phyloP scores from a whole-genome alignment of 2,329 filamentous ascomycete species.

The Talaromyces sp. region DNA sequence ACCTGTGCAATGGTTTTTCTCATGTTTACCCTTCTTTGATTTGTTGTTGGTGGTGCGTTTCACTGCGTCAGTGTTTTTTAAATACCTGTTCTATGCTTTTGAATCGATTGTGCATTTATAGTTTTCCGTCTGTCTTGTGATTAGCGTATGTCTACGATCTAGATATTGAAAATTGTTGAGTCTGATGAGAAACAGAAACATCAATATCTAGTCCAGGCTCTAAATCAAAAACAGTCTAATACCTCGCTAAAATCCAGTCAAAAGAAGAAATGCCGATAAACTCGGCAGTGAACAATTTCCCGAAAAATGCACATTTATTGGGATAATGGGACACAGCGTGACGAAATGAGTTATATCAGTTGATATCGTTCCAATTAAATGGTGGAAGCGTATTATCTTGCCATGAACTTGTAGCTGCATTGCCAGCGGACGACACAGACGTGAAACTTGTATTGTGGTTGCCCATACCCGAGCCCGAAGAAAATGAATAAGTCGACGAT shows the following conservation, averaged over 20 bases:
- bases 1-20: not conserved
- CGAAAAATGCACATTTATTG: not conserved
- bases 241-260: not conserved
- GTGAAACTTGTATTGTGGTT: slow-evolving; percentile 11
- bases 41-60: slow-evolving; percentile 3
- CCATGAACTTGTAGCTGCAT: slow-evolving; percentile 25
- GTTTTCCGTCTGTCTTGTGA: not conserved
- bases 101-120: not conserved
- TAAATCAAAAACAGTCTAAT: not conserved
- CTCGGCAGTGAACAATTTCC: not conserved
- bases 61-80: not conserved
- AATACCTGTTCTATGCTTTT: not conserved
- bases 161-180: not conserved
- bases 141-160: not conserved
- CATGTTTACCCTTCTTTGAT: not conserved
- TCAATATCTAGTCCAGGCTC: not conserved
- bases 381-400: slow-evolving; percentile 41
- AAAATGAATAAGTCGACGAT: slow-evolving; percentile 5
- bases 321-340: no score
- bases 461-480: not conserved
- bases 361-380: slow-evolving; percentile 37
- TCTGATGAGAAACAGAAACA: not conserved
- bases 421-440: not conserved
- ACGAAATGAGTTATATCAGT: not conserved
- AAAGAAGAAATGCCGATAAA: not conserved